These are phyloP conservation scores for Penicillium atrosanguineum DNA, from an alignment of 495 filamentous ascomycete species.

Conservation along the genomic window DNA sequence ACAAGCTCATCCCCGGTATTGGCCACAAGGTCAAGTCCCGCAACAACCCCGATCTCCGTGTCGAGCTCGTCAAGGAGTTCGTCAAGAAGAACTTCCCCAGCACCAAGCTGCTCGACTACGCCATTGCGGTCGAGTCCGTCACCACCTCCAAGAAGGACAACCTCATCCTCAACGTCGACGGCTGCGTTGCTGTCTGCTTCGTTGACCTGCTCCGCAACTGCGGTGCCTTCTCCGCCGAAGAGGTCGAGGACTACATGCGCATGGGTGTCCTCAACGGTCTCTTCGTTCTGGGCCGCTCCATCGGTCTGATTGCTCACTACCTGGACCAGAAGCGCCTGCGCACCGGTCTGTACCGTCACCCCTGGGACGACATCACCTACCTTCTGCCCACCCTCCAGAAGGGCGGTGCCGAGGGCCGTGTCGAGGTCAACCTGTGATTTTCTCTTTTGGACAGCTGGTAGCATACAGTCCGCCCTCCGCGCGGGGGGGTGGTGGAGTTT, in stretches of 20 bases:
- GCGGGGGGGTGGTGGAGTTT: constrained; percentile 44
- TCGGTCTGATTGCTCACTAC: constrained; percentile 99
- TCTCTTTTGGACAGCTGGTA: constrained; percentile 13
- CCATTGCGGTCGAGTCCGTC: constrained; percentile 94
- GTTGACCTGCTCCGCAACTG: constrained; percentile 97
- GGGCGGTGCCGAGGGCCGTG: constrained; percentile 79
- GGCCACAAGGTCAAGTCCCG: constrained; percentile 99
- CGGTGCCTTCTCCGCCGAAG: constrained; percentile 76
- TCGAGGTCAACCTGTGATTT: constrained; percentile 77
- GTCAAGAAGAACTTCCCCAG: constrained; percentile 95
- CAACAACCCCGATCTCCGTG: constrained; percentile 99
- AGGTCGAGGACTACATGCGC: constrained; percentile 57
- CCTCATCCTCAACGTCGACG: constrained; percentile 98
- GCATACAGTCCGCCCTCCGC: constrained; percentile 36
- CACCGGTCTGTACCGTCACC: constrained; percentile 97
- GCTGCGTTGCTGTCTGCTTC: constrained; percentile 97
- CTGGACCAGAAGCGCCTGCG: constrained; percentile 98
- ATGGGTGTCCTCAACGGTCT: constrained; percentile 99
- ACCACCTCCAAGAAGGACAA: constrained; percentile 99
- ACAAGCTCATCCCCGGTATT: constrained; percentile 99
- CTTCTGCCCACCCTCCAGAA: constrained; percentile 79
- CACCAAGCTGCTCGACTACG: constrained; percentile 96
- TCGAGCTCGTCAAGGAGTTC: constrained; percentile 98
- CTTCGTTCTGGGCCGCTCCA: constrained; percentile 92
- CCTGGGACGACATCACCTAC: constrained; percentile 98